Conservation (phyloP, 345 rosid species). For the Chamaenerion angustifolium region DNA sequence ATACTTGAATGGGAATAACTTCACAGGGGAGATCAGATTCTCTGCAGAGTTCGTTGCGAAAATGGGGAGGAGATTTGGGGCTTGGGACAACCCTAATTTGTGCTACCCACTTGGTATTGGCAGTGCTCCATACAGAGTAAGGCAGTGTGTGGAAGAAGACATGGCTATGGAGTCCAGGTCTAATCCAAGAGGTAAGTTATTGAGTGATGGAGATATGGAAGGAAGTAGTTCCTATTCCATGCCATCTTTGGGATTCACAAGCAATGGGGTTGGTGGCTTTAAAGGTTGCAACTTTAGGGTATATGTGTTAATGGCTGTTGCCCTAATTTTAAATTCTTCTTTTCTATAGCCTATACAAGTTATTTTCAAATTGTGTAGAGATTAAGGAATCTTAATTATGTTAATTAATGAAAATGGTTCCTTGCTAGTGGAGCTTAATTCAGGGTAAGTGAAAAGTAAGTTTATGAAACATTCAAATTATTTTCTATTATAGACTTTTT, state of each 20-base stretch:
- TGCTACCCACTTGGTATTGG: conserved; percentile 38
- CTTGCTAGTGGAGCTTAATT: background rate
- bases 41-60: conserved; percentile 39
- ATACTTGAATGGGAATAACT: conserved; percentile 65
- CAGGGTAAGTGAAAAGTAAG: too few species aligned
- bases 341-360: too few species aligned
- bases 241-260: conserved; percentile 32
- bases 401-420: background rate
- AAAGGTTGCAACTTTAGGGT: conserved; percentile 10
- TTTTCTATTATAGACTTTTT: too few species aligned
- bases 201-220: too few species aligned
- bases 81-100: conserved; percentile 77
- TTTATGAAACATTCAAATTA: too few species aligned
- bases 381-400: too few species aligned
- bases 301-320: conserved; percentile 6
- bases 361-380: too few species aligned
- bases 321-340: conserved; percentile 11
- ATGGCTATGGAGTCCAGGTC: background rate
- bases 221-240: conserved; percentile 15
- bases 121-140: conserved; percentile 50
- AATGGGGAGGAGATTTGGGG: conserved; percentile 74
- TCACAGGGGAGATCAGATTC: conserved; percentile 63
- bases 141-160: conserved; percentile 29
- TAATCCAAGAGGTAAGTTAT: conserved; percentile 18
- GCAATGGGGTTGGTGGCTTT: conserved; percentile 12